Evolutionary conservation across 331 rosid species (phyloP), one percentile per base, ranked within the genome.

Genomic region (Telfairia occidentalis): DNA sequence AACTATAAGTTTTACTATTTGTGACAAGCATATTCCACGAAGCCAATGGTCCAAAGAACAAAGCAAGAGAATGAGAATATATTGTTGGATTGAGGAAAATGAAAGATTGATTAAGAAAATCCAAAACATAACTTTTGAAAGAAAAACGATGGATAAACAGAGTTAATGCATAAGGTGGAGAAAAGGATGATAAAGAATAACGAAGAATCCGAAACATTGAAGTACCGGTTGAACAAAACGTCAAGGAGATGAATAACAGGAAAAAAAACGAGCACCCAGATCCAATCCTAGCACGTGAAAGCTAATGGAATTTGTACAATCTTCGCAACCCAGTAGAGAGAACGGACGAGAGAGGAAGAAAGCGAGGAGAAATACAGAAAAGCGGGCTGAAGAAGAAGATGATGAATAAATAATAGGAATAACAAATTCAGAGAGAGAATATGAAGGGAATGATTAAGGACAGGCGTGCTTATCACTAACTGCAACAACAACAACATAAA

Each of bases 391-490:
- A 38, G 81, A 76, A 38, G 78, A 30, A 79, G 78, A 59, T 78
- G 84, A 71, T 64, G 77, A 66, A 63, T 46, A 76, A 82, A 85
- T 21, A 52, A 78, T 81, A 63, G 26, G 34, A 40, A 50, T 60
- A 80, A 55, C 55, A 83, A 74, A 78, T 61, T 76, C 46, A 78
- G 83, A 80, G 74, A 63, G 52, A 48, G 76, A 48, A 71, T 29
- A 71, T 71, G 76, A 46, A 71, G 76, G 76, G 96, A 88, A 95
- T 87, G 87, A 91, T 88, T 94, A 90, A 83, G 89, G 96, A 91
- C 96, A 89, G 96, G 90, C 96, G 97, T 90, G 94, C 92, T 85
- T 82, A 87, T 90, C 92, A 89, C 96, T 87, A 90, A 89, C 96
- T 86, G 96, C 86, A 88, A 83, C 87, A 65, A 58, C 28, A 21